Evolutionary conservation across 2,329 filamentous ascomycete genomes (phyloP), one percentile per base, ranked within the genome.

Genomic region (Penicillium griseofulvum): DNA sequence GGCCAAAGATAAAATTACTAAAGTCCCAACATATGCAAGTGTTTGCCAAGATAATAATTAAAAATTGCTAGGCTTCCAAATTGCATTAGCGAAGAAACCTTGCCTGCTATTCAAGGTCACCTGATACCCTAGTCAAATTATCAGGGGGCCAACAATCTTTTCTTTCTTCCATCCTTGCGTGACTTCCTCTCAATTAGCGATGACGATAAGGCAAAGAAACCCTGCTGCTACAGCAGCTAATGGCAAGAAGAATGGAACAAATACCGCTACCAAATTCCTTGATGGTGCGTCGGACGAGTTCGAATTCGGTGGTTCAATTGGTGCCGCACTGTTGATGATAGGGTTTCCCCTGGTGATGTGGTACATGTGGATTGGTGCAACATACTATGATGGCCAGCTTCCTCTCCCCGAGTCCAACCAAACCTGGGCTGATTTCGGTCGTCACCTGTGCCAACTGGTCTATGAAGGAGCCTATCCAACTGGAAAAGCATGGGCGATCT

Each of bases 301-400:
- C 62, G 94, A 99, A 71, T 99, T 97, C 70, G 93, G 93, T 56
- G 94, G 93, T 50, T 85, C 90, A 4, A 70, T 83, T 5, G 93
- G 93, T 47, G 87, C 91, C 41, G 76, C 81, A 8, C 78, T 83
- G 60, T 88, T 96, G 82, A 97, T 97, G 90, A 80, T 90, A 59
- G 85, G 88, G 42, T 99, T 97, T 74, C 93, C 94, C 16, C 57
- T 87, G 26, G 81, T 97, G 63, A 97, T 97, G 93, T 97, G 90
- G 83, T 97, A 97, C 78, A 96, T 97, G 92, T 97, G 91, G 90
- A 87, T 96, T 71, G 94, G 94, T 38, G 89, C 93, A 12, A 92
- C 87, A 29, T 95, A 92, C 77, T 97, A 97, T 77, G 80, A 90
- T 68, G 92, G 92, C 60, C 85, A 88, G 58, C 78, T 93, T 26